A percentile compares a stretch with the other conserved stretches of the same genome.
phyloP scores from a whole-genome alignment of 2,329 filamentous ascomycete species.

The Kalaharituber pfeilii region DNA sequence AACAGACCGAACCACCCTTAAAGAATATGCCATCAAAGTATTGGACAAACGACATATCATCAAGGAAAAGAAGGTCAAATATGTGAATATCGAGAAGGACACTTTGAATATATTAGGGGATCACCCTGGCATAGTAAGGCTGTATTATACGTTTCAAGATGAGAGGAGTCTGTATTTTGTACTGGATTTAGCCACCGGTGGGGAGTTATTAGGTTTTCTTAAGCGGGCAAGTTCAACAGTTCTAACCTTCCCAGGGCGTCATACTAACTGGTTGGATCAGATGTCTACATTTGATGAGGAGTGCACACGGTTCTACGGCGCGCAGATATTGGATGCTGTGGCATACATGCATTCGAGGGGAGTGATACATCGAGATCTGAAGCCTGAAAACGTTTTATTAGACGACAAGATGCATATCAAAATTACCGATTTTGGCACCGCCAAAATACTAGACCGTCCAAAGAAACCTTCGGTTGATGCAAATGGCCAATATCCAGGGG shows the following conservation, averaged over 20 bases:
- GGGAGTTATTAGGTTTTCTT: conserved; percentile 76
- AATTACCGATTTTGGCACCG: conserved; percentile 96
- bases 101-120: conserved; percentile 90
- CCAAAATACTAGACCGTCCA: conserved; percentile 59
- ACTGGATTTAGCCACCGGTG: conserved; percentile 77
- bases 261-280: conserved; percentile 26
- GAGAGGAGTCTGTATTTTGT: conserved; percentile 94
- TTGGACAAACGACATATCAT: conserved; percentile 98
- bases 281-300: conserved; percentile 89
- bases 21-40: conserved; percentile 96
- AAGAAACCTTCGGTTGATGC: conserved; percentile 24
- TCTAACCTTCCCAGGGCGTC: not conserved
- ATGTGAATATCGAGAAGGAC: conserved; percentile 98
- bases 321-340: conserved; percentile 88
- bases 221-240: conserved; percentile 38
- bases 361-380: conserved; percentile 90
- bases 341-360: conserved; percentile 96
- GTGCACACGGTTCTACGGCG: conserved; percentile 83
- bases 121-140: conserved; percentile 83
- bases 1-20: conserved; percentile 80
- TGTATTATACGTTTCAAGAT: conserved; percentile 98
- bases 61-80: conserved; percentile 99
- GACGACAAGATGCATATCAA: conserved; percentile 97
- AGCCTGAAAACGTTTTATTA: conserved; percentile 89
- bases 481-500: conserved; percentile 29